Percentiles rank a stretch among this genome's conserved stretches.
Conservation (phyloP, 805 yeast species). For the Jamesozyma lodderae region DNA sequence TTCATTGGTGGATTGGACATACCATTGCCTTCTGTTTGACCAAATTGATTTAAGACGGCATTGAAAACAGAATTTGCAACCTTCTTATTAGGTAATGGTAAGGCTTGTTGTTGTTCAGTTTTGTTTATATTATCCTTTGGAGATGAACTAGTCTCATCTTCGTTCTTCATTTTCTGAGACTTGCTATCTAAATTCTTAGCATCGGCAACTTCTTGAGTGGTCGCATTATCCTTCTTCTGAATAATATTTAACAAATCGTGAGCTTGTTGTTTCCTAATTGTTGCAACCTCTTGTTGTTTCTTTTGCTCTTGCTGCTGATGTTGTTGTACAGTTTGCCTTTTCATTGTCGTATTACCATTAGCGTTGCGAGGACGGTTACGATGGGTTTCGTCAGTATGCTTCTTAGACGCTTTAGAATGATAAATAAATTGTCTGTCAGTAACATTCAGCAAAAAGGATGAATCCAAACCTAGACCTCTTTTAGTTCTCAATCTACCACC, state of each 20-base stretch:
- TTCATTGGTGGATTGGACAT: slow-evolving; percentile 1
- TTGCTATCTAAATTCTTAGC: slow-evolving; percentile 2
- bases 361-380: not conserved
- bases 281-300: slow-evolving; percentile 19
- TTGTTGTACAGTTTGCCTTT: not conserved
- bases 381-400: slow-evolving; percentile 8
- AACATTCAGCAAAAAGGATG: slow-evolving; percentile 72
- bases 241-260: slow-evolving; percentile 39
- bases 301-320: slow-evolving; percentile 6
- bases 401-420: slow-evolving; percentile 56
- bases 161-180: not conserved
- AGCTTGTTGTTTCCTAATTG: slow-evolving; percentile 27
- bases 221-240: slow-evolving; percentile 26
- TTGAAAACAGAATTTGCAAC: slow-evolving; percentile 28
- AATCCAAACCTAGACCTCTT: slow-evolving; percentile 78
- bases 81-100: slow-evolving; percentile 15
- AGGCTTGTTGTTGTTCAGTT: slow-evolving; percentile 11
- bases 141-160: not conserved
- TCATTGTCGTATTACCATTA: not conserved
- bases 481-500: slow-evolving; percentile 68
- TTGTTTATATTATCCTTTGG: slow-evolving; percentile 1
- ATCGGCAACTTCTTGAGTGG: slow-evolving; percentile 3
- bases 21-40: slow-evolving; percentile 3
- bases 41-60: slow-evolving; percentile 28
- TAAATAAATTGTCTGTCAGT: slow-evolving; percentile 65